These are phyloP conservation scores for Byssoonygena ceratinophila DNA, from an alignment of 2,329 filamentous ascomycete species.

Conservation along the genomic window DNA sequence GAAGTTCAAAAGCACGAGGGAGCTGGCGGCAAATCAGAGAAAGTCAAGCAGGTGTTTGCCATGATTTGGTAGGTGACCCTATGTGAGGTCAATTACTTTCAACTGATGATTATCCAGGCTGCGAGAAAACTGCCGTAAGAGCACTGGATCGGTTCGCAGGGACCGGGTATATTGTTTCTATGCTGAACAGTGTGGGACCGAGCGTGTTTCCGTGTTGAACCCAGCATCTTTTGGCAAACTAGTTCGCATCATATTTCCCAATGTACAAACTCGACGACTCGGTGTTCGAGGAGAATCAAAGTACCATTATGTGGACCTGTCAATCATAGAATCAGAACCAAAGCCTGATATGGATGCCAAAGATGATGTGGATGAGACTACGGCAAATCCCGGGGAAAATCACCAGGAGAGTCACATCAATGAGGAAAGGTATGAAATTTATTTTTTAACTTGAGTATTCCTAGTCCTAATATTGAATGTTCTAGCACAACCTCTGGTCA, in stretches of 20 bases:
- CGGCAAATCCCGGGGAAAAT: slow-evolving; percentile 8
- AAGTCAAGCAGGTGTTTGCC: slow-evolving; percentile 43
- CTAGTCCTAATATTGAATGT: neutral
- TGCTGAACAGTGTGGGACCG: slow-evolving; percentile 80
- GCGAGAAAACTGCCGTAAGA: slow-evolving; percentile 39
- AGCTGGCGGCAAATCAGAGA: slow-evolving; percentile 41
- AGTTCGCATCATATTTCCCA: slow-evolving; percentile 89
- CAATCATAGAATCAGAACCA: slow-evolving; percentile 38
- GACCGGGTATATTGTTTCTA: slow-evolving; percentile 94
- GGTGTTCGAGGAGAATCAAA: slow-evolving; percentile 95
- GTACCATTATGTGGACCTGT: slow-evolving; percentile 68
- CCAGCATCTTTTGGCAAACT: slow-evolving; percentile 96
- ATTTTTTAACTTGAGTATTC: neutral
- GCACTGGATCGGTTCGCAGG: slow-evolving; percentile 63
- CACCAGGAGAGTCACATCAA: neutral
- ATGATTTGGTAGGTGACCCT: slow-evolving; percentile 39
- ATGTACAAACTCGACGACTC: slow-evolving; percentile 80
- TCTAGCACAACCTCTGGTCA: slow-evolving; percentile 1
- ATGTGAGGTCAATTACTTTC: neutral
- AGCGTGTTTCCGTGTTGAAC: slow-evolving; percentile 88
- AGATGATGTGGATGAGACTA: slow-evolving; percentile 1
- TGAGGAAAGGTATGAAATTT: slow-evolving; percentile 6
- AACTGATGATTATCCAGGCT: slow-evolving; percentile 28
- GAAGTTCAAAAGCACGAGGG: slow-evolving; percentile 43
- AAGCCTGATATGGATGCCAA: slow-evolving; percentile 20